Base-by-base conservation (phyloP, 495 filamentous ascomycete species). In the Trichocladium uniseriatum region DNA sequence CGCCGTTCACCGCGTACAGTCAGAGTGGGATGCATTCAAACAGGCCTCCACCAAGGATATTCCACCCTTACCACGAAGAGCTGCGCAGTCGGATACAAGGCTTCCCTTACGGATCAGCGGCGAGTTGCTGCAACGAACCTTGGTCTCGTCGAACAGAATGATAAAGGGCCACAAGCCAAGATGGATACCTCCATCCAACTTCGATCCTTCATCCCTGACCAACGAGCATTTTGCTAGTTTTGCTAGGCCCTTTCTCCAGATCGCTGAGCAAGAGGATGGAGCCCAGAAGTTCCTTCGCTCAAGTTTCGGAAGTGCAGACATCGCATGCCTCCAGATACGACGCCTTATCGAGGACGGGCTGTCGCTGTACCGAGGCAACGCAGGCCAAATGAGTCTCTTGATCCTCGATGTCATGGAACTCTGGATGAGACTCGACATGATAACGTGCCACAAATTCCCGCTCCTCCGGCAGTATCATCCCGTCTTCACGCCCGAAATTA, bases 91-190 rank as follows among this genome's bases (percentile, higher is more conserved):
- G 31, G 53, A 56, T 16, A 51, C 70, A 3, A 16, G 29, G 0
- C 58, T 82, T 7, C 60, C 60, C 0, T 68, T 82, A 22, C 58
- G 52, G 5, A 71, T 72, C 38, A 80, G 79, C 47, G 57, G 64
- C 4, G 6, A 51, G 13, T 31, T 3, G 14, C 20, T 57, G n/a
- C 29, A 14, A 6, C 14, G 24, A 6, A 43, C 50, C 6, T 40
- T 43, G 37, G 28, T 38, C 13, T 27, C 1, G 35, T 48, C 9
- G 14, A 32, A 13, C 29, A 37, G 20, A 9, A 21, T 46, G 21
- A n/a, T 47, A 10, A 36, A 1, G 15, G 16, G 20, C 2, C 22
- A 28, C 9, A 11, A 18, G 19, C 14, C 35, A 48, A 15, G 14
- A 2, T 43, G 39, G 49, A 29, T n/a, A 15, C 11, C 35, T 9